Evolutionary conservation across 2,329 filamentous ascomycete species (phyloP), one percentile per base, ranked within the genome.

Genomic region (Fusarium mexicanum): DNA sequence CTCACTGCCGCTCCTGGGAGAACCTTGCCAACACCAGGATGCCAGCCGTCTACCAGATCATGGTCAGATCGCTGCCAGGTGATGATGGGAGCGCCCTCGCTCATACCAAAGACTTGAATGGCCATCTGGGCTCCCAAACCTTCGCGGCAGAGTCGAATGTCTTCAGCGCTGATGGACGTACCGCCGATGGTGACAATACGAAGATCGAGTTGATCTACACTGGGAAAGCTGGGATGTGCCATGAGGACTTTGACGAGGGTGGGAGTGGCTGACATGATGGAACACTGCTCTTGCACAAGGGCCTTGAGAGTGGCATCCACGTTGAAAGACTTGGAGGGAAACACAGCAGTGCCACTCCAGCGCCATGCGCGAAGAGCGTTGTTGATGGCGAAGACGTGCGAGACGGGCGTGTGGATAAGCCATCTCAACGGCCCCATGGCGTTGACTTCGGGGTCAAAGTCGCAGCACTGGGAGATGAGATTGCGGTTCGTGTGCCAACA

Each of bases 61-160:
- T 66, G 75, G 69, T 80, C 82, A 44, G 60, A 74, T 61, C 77
- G 79, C 43, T 70, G 74, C 83, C 83, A 86, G n/a, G 83, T 85
- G 37, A 85, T 76, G 7, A 84, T 75, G 4, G 83, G 84, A 18
- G 82, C 83, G 5, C 83, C 83, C 69, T 87, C 85, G 29, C 83
- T 86, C 85, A 87, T 85, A 3, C 85, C 85, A 71, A 85, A 86
- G 17, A 79, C 81, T 50, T 84, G 81, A n/a, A 82, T 80, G 3
- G 79, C 80, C 44, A 78, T 72, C 37, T 72, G 66, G 7, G 81
- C 79, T 1, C 83, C 82, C 2, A 85, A 72, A 3, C 72, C 77
- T 17, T 80, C 46, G 11, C 76, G 75, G 40, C 83, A 84, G 2
- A 81, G 76, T 4, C 67, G 64, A 11, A 84, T 79, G 35, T 84